phyloP scores from a whole-genome alignment of 1,284 basidiomycete genomes.

The Boletus mariae region DNA sequence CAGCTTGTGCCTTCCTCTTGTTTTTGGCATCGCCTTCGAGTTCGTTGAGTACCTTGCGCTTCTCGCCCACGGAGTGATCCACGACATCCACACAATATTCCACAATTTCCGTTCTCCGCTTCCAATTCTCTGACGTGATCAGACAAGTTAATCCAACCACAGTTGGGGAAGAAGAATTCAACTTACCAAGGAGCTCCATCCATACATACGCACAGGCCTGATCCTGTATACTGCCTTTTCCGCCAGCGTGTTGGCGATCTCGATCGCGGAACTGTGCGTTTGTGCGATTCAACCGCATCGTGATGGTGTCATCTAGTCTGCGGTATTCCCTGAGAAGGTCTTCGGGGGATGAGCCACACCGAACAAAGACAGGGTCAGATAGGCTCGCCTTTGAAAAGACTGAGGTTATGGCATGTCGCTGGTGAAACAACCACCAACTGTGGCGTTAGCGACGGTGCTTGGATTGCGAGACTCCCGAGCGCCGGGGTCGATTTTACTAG shows the following conservation, averaged over 20 bases:
- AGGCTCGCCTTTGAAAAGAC: conserved; percentile 70
- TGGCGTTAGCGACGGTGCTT: conserved; percentile 55
- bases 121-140: conserved; percentile 70
- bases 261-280: conserved; percentile 76
- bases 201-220: conserved; percentile 79
- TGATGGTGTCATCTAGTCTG: conserved; percentile 79
- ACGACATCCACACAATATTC: conserved; percentile 76
- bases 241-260: conserved; percentile 43
- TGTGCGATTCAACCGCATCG: conserved; percentile 81
- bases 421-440: conserved; percentile 64
- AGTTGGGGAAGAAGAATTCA: conserved; percentile 7
- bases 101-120: conserved; percentile 72
- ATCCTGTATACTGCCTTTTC: conserved; percentile 54
- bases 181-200: conserved; percentile 75
- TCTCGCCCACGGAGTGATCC: conserved; percentile 61
- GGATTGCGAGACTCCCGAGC: conserved; percentile 66
- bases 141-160: conserved; percentile 10
- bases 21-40: conserved; percentile 42
- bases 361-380: conserved; percentile 4
- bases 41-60: conserved; percentile 46
- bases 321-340: conserved; percentile 85
- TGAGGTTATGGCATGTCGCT: conserved; percentile 75
- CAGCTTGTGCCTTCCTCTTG: conserved; percentile 51
- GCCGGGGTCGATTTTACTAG: conserved; percentile 42
- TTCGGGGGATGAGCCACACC: conserved; percentile 33